Conservation (phyloP, 2,329 filamentous ascomycete genomes). For the Dryadomyces quercivorus region DNA sequence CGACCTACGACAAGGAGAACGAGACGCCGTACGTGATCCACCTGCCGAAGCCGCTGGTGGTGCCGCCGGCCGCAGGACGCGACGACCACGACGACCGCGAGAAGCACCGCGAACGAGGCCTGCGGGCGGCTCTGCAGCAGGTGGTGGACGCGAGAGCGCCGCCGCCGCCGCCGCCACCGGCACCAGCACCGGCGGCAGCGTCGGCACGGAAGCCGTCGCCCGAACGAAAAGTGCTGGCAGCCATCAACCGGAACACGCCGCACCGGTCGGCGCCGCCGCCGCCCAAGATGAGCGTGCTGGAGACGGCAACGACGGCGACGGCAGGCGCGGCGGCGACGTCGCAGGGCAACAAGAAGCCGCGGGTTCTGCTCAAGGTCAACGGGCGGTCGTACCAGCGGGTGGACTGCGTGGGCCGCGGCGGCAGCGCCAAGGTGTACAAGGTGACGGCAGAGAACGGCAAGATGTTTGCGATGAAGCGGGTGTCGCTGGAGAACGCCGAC, state of each 20-base stretch:
- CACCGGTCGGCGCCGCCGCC: slow-evolving; percentile 67
- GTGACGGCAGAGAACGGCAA: slow-evolving; percentile 96
- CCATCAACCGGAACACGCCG: slow-evolving; percentile 55
- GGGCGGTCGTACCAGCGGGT: slow-evolving; percentile 82
- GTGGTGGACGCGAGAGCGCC: not conserved
- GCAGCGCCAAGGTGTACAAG: slow-evolving; percentile 87
- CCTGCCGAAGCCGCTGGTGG: slow-evolving; percentile 39
- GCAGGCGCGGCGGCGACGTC: slow-evolving; percentile 68
- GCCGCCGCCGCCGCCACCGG: not conserved
- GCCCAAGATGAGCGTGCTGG: slow-evolving; percentile 94
- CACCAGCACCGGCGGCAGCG: not conserved
- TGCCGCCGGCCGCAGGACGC: not conserved
- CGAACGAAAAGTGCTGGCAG: slow-evolving; percentile 41
- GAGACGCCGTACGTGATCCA: slow-evolving; percentile 60
- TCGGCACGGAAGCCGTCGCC: slow-evolving; percentile 14
- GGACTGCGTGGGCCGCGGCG: slow-evolving; percentile 82
- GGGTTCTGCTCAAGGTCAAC: slow-evolving; percentile 78
- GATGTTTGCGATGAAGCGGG: slow-evolving; percentile 86
- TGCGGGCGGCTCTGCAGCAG: slow-evolving; percentile 18
- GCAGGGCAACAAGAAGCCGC: slow-evolving; percentile 56
- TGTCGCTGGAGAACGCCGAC: slow-evolving; percentile 82
- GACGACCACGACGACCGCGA: slow-evolving; percentile 39
- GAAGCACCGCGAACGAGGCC: slow-evolving; percentile 34
- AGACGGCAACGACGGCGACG: slow-evolving; percentile 72
- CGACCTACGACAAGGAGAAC: slow-evolving; percentile 73